Conservation (phyloP, 306 rosid species). For the Notholithocarpus densiflorus region DNA sequence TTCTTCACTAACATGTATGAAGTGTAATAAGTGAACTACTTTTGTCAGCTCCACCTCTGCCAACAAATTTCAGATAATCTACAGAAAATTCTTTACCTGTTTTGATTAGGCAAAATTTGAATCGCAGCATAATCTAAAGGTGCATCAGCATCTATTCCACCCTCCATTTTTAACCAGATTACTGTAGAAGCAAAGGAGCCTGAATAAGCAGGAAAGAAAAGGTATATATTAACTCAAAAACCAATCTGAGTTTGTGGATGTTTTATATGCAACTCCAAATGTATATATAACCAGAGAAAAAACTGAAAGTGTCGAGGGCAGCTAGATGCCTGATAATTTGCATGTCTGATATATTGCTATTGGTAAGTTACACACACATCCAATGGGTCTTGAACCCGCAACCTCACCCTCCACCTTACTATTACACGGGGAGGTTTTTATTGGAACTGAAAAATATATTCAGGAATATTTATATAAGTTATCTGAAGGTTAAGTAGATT, state of each 20-base stretch:
- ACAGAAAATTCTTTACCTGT: slow-evolving; percentile 49
- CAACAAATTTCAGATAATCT: neutral
- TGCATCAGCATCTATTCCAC: slow-evolving; percentile 39
- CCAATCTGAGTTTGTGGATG: slow-evolving; percentile 7
- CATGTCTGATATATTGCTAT: neutral
- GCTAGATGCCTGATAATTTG: neutral
- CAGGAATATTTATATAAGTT: neutral
- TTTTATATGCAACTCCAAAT: slow-evolving; percentile 16
- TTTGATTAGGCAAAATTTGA: slow-evolving; percentile 57
- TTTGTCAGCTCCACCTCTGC: neutral
- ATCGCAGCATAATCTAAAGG: slow-evolving; percentile 67
- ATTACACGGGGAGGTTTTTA: too few species aligned
- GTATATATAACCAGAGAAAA: neutral
- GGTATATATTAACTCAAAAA: neutral
- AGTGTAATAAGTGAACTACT: neutral
- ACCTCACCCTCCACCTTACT: too few species aligned
- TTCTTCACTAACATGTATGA: too few species aligned
- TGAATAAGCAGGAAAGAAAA: slow-evolving; percentile 29
- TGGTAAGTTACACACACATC: too few species aligned
- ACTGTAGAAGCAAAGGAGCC: slow-evolving; percentile 28
- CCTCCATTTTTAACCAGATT: slow-evolving; percentile 57
- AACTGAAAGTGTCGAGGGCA: neutral
- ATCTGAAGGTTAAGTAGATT: neutral
- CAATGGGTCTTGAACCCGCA: too few species aligned
- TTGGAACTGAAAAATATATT: too few species aligned